Evolutionary conservation across 176 grass and related monocot genomes (phyloP), one percentile per base, ranked within the genome.

Genomic region (bread wheat (Triticum aestivum)): DNA sequence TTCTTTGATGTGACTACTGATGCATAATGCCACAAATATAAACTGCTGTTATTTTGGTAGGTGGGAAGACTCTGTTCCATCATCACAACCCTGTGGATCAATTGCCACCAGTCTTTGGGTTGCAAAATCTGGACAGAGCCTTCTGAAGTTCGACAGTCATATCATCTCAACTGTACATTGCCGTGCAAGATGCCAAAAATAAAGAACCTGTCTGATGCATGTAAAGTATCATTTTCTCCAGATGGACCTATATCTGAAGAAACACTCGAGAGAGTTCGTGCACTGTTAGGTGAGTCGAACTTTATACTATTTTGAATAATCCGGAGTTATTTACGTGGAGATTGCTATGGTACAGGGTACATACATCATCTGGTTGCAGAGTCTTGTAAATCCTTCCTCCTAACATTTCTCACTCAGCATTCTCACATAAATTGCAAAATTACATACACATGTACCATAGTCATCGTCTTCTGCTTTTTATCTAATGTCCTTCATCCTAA

Each of bases 241-340:
- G 63, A 99, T 73, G 97, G 94, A 47, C 97, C 97, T 8, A 65
- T 90, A 85, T 94, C 97, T 88, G 90, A 92, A 80, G 97, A 96
- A 91, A 90, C 90, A 79, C 92, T 99, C 13, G 92, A 94, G 85
- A 91, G 68, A 88, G 97, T 99, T 80, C 94, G 92, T 65, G 84
- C 82, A 18, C 77, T 94, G 35, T 88, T 99, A 96, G 97, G 97
- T 99, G 62, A 91, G 90, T 49, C 35, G 11, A 79, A 85, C 67
- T 73, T 35, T 81, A 51, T 61, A 75, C 65, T 3, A 76, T 85
- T 72, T 80, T 4, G 14, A 71, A 45, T 70, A 20, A 8, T 32
- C 85, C 6, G 9, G 23, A 34, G 4, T 42, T 42, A 24, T 56
- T 64, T 30, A 66, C 11, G 4, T 33, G 44, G 26, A 7, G 8